These are phyloP conservation scores for Nicotiana obtusifolia DNA, from an alignment of 257 asterid species.

Conservation along the genomic window DNA sequence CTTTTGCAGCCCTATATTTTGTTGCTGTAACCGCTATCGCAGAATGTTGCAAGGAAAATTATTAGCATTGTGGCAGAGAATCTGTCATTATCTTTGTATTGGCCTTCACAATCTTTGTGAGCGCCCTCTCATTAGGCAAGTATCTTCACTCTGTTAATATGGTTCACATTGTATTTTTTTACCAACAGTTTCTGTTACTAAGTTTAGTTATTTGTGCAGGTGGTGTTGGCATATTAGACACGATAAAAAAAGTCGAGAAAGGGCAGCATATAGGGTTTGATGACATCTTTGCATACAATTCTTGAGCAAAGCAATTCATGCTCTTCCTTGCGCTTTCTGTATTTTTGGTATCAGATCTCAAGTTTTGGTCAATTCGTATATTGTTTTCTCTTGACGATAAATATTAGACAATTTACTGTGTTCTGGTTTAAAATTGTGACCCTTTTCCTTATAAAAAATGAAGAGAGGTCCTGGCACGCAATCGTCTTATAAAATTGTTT, in stretches of 20 bases:
- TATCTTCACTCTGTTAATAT: too few relatives aligned
- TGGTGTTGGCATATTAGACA: conserved; percentile 49
- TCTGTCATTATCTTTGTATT: conserved; percentile 53
- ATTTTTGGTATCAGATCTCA: not conserved
- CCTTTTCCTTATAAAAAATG: too few relatives aligned
- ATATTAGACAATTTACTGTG: not conserved
- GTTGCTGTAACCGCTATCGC: conserved; percentile 37
- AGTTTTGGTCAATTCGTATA: not conserved
- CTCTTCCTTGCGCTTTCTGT: not conserved
- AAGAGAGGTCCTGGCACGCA: too few relatives aligned
- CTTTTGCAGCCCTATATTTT: conserved; percentile 45
- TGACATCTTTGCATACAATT: conserved; percentile 37
- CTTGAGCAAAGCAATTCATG: not conserved
- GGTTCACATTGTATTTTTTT: conserved; percentile 42
- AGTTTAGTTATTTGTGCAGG: conserved; percentile 23
- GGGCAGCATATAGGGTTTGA: conserved; percentile 43
- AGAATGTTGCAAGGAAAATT: conserved; percentile 46
- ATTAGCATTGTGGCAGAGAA: conserved; percentile 47
- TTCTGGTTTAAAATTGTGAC: not conserved
- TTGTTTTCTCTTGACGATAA: not conserved
- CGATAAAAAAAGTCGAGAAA: conserved; percentile 28
- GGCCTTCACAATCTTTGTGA: too few relatives aligned
- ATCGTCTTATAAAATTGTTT: too few relatives aligned
- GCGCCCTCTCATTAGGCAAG: too few relatives aligned
- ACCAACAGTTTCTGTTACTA: conserved; percentile 29